Evolutionary conservation across 1,284 basidiomycete species (phyloP).

Genomic region (Entoloma clypeatum): DNA sequence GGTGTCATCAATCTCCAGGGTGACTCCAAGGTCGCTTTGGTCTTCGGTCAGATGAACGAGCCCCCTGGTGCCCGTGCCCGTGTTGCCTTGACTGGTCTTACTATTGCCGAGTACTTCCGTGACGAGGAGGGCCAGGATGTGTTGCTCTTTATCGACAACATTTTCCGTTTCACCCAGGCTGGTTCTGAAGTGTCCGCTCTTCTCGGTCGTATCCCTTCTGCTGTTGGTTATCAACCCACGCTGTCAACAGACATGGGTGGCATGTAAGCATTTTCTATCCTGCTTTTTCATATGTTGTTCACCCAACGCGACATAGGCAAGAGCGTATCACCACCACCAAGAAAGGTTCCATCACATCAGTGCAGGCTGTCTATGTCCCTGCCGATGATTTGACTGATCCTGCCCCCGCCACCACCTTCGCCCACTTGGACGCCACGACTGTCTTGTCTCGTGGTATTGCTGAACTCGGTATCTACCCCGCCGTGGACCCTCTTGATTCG

Average conservation of each 20-base stretch:
- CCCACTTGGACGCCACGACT: conserved; percentile 99
- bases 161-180: conserved; percentile 99
- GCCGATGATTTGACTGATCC: conserved; percentile 99
- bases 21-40: conserved; percentile 99
- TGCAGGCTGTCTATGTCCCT: conserved; percentile 99
- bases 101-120: conserved; percentile 99
- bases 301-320: conserved; percentile 76
- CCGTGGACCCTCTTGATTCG: conserved; percentile 98
- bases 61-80: conserved; percentile 99
- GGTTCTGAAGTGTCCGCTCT: conserved; percentile 99
- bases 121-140: conserved; percentile 99
- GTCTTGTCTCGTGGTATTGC: conserved; percentile 98
- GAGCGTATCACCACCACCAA: conserved; percentile 99
- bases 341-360: conserved; percentile 99
- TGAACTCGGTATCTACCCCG: conserved; percentile 99
- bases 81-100: conserved; percentile 98
- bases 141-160: conserved; percentile 99
- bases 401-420: conserved; percentile 98
- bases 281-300: conserved; percentile 6
- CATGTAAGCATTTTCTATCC: conserved; percentile 64
- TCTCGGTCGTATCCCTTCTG: conserved; percentile 99
- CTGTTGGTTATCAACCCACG: conserved; percentile 99
- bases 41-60: conserved; percentile 99
- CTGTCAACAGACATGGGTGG: conserved; percentile 99
- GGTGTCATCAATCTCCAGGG: conserved; percentile 99